Base-by-base conservation (phyloP, 2,329 filamentous ascomycete species). In the Hypomyces perniciosus region DNA sequence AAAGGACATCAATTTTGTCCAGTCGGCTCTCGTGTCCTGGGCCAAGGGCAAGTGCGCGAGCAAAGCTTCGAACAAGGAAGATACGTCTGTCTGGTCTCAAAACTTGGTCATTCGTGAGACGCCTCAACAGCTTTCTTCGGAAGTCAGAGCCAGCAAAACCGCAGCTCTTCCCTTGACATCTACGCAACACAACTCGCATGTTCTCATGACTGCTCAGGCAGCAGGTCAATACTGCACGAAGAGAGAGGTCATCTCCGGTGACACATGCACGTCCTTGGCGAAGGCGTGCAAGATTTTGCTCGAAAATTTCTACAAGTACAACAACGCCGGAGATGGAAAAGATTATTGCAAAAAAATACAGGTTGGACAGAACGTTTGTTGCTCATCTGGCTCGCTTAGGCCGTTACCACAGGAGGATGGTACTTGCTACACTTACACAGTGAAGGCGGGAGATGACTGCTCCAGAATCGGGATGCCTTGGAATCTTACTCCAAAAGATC, bases 271-370 rank as follows among this genome's bases (percentile, higher is more conserved):
- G 0, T 53, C 64, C 0, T 57, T 77, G 0, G 71, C 70, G 0
- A 46, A 56, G 5, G 59, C 61, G 35, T 76, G 73, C 48, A 65
- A 68, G 4, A 70, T 77, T 10, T 65, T 66, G 0, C 53, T 56
- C 2, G 44, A 56, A 8, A 61, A 75, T 40, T 69, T 75, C 42
- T 63, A 55, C 12, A 65, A 68, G 46, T 72, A 65, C 55, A 76
- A 77, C 54, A 61, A 34, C 61, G 70, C 12, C 39, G 53, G 3
- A 42, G 48, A 43, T 20, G 48, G 48, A 12, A 28, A 48, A 30
- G 45, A 48, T 6, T 58, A 70, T 1, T 73, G 70, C 48, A 55
- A 60, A 3, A 63, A 54, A 0, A 61, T 77, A 1, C 48, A 49
- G 5, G 57, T 60, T 0, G 63, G 62, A 26, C 62, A 71, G 55